These are phyloP conservation scores for Chalciporus piperatus DNA, from an alignment of 768 basidiomycete genomes.

Conservation along the genomic window DNA sequence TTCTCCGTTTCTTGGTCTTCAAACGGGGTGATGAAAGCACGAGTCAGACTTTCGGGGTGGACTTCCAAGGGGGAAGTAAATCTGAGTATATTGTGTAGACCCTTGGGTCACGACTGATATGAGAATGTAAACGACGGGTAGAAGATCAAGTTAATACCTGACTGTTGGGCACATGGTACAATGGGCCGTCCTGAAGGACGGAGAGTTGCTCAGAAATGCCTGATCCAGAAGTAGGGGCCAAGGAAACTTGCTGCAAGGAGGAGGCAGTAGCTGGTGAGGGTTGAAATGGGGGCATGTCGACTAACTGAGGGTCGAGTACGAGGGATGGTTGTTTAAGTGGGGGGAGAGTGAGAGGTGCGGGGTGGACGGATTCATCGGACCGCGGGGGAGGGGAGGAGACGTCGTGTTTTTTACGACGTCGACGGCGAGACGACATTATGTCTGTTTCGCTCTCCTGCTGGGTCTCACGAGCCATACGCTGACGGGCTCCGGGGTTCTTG, in stretches of 20 bases:
- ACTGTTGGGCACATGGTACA: conserved; percentile 21
- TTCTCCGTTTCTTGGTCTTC: conserved; percentile 12
- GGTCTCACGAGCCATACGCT: conserved; percentile 49
- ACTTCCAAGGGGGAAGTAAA: conserved; percentile 7
- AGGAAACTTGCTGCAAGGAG: background rate
- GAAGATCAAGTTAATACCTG: conserved; percentile 31
- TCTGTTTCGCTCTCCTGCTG: conserved; percentile 33
- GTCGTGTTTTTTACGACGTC: conserved; percentile 18
- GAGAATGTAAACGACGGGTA: conserved; percentile 21
- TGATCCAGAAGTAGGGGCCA: conserved; percentile 7
- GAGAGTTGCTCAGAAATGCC: conserved; percentile 9
- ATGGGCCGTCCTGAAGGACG: conserved; percentile 4
- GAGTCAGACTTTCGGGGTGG: background rate
- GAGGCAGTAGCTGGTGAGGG: background rate
- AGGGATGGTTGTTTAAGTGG: conserved; percentile 10
- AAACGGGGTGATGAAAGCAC: conserved; percentile 10
- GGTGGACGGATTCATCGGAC: background rate
- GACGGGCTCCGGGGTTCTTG: conserved; percentile 75
- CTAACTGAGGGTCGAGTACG: conserved; percentile 27
- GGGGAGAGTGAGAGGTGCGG: background rate
- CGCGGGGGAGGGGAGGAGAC: conserved; percentile 1
- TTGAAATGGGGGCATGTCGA: conserved; percentile 17
- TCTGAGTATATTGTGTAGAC: conserved; percentile 4
- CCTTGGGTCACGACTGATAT: conserved; percentile 24
- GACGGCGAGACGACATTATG: conserved; percentile 22